phyloP scores from a whole-genome alignment of 176 grass and related monocot genomes.

The Carex parvula region DNA sequence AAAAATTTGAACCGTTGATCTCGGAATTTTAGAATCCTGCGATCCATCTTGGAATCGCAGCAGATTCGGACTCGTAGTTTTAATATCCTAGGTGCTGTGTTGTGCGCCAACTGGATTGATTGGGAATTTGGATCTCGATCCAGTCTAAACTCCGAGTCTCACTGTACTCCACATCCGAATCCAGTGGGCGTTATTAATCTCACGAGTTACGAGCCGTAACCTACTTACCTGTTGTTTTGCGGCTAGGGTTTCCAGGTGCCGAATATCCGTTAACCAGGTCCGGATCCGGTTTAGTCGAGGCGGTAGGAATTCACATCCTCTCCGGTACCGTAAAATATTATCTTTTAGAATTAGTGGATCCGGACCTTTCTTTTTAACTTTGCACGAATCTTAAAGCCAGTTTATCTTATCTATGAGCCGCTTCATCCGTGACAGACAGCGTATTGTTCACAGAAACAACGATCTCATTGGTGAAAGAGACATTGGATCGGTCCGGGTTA shows the following conservation, averaged over 20 bases:
- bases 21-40: no score
- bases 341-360: no score
- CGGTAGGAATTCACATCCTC: not conserved
- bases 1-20: no score
- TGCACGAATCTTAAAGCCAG: no score
- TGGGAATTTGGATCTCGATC: not conserved
- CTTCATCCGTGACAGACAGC: not conserved
- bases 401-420: not conserved
- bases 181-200: not conserved
- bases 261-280: not conserved
- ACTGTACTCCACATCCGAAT: not conserved
- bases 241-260: conserved; percentile 3
- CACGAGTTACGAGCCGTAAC: not conserved
- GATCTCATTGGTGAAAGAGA: no score
- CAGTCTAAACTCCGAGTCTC: not conserved
- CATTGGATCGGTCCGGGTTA: no score
- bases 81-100: not conserved
- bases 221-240: not conserved
- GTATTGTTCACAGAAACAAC: not conserved
- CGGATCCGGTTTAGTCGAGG: not conserved
- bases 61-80: no score
- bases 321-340: no score
- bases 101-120: not conserved
- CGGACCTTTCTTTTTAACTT: no score
- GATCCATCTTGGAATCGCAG: no score